phyloP scores from a whole-genome alignment of 345 rosid genomes.

The Pistacia vera region DNA sequence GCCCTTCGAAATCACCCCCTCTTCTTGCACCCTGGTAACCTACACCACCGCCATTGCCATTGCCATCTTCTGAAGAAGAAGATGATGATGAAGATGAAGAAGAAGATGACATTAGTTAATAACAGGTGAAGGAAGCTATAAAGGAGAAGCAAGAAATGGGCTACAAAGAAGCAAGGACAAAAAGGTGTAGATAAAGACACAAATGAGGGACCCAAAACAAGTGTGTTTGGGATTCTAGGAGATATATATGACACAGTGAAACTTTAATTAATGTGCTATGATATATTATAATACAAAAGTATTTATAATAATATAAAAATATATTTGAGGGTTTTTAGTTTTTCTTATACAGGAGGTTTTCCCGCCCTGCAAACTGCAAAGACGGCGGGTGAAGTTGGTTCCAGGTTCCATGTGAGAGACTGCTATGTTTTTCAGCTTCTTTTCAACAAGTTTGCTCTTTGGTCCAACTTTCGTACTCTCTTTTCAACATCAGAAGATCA shows the following conservation, averaged over 20 bases:
- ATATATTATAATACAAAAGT: not conserved
- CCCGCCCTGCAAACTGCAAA: constrained; percentile 23
- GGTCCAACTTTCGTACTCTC: not conserved
- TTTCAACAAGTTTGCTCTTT: not conserved
- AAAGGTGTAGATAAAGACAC: constrained; percentile 73
- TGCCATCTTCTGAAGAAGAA: constrained; percentile 33
- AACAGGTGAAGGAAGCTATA: constrained; percentile 12
- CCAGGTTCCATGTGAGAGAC: constrained; percentile 11
- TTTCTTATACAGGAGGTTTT: not conserved
- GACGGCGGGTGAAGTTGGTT: constrained; percentile 21
- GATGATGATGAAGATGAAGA: constrained; percentile 26
- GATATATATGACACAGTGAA: constrained; percentile 13
- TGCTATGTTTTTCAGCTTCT: constrained; percentile 3
- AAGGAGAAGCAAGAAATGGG: constrained; percentile 30
- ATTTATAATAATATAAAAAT: not conserved
- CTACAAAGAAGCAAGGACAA: constrained; percentile 53
- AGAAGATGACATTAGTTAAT: constrained; percentile 34
- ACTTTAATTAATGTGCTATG: constrained; percentile 1
- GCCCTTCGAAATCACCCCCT: constrained; percentile 57
- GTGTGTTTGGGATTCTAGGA: constrained; percentile 22
- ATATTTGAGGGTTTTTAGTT: not conserved
- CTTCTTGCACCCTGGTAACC: constrained; percentile 24
- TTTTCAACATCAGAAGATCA: not conserved
- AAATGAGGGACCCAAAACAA: constrained; percentile 63
- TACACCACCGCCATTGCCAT: constrained; percentile 25